These are phyloP conservation scores for Aechmea fasciata DNA, from an alignment of 176 grass and related monocot species.

Conservation along the genomic window DNA sequence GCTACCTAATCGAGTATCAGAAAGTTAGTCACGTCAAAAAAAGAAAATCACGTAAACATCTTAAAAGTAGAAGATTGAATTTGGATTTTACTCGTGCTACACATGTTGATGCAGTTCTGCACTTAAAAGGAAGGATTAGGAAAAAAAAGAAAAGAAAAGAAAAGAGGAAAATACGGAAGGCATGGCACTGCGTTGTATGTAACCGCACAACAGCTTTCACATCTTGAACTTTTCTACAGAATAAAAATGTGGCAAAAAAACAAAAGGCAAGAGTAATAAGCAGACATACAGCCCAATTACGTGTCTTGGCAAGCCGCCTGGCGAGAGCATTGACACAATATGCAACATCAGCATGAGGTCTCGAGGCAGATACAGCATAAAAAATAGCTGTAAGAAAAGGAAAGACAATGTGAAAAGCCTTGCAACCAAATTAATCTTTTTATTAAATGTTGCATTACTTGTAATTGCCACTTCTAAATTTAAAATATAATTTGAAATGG, in stretches of 20 bases:
- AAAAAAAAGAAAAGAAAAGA: too few relatives aligned
- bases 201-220: neutral
- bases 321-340: slow-evolving; percentile 22
- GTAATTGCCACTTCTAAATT: neutral
- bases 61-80: neutral
- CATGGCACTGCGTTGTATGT: too few relatives aligned
- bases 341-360: slow-evolving; percentile 21
- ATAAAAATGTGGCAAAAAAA: neutral
- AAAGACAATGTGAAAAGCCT: neutral
- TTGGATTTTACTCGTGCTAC: too few relatives aligned
- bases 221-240: neutral
- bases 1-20: slow-evolving; percentile 14
- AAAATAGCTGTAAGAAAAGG: slow-evolving; percentile 15
- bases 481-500: too few relatives aligned
- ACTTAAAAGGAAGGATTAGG: too few relatives aligned
- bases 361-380: slow-evolving; percentile 16
- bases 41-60: neutral
- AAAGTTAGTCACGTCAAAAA: neutral
- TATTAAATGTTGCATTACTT: neutral
- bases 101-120: too few relatives aligned
- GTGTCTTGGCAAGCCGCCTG: slow-evolving; percentile 12
- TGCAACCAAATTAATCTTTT: slow-evolving; percentile 5
- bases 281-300: slow-evolving; percentile 25
- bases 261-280: slow-evolving; percentile 3
- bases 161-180: too few relatives aligned